These are phyloP conservation scores for Thielaviopsis populi DNA, from an alignment of 2,329 filamentous ascomycete species.

Conservation along the genomic window DNA sequence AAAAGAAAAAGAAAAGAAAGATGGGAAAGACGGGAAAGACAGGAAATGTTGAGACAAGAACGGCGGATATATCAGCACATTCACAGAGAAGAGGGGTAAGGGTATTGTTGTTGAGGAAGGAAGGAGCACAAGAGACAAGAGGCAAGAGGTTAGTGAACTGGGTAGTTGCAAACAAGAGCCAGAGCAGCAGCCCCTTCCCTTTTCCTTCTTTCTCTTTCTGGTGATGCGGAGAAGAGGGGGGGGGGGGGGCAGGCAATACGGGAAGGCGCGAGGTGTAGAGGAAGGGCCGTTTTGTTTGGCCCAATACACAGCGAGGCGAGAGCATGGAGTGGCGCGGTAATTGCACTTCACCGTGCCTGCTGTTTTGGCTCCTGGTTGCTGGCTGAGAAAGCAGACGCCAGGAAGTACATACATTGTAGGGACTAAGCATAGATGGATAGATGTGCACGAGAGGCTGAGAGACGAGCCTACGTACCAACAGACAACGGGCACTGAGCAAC, in stretches of 20 bases:
- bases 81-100: neutral
- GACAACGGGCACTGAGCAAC: neutral
- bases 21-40: neutral
- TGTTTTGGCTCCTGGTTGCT: conserved; percentile 1
- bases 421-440: neutral
- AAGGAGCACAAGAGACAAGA: conserved; percentile 1
- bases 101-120: neutral
- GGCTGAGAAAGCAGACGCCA: neutral
- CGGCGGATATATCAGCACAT: neutral
- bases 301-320: neutral
- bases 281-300: neutral
- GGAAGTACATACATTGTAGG: neutral
- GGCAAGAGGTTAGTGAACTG: neutral
- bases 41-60: conserved; percentile 2
- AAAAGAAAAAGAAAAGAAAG: conserved; percentile 7
- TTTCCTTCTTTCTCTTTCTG: neutral
- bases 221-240: neutral
- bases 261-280: neutral
- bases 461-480: neutral
- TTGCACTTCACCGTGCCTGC: neutral
- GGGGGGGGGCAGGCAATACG: neutral
- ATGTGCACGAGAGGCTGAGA: neutral
- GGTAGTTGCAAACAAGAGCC: conserved; percentile 3
- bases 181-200: neutral
- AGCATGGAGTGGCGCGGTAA: neutral